These are phyloP conservation scores for Fusarium ambrosium DNA, from an alignment of 2,329 filamentous ascomycete genomes.

Conservation along the genomic window DNA sequence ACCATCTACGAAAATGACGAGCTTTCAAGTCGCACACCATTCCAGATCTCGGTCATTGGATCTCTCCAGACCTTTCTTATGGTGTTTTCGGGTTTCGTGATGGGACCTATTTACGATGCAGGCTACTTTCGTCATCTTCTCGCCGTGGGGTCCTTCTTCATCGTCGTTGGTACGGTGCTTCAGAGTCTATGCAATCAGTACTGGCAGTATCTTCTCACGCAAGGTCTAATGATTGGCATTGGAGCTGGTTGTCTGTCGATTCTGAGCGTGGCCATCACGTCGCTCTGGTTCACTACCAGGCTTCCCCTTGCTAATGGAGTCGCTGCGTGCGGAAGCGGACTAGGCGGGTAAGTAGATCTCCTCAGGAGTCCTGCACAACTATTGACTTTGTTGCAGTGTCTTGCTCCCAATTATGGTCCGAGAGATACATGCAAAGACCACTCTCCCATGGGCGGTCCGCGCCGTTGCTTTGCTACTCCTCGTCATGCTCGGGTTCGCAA, in stretches of 20 bases:
- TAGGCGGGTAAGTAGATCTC: conserved; percentile 63
- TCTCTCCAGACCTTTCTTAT: conserved; percentile 42
- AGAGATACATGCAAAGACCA: conserved; percentile 5
- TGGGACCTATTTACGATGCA: conserved; percentile 39
- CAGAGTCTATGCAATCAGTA: conserved; percentile 59
- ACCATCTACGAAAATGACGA: conserved; percentile 41
- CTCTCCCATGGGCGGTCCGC: conserved; percentile 25
- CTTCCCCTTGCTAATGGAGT: conserved; percentile 84
- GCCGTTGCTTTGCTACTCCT: conserved; percentile 31
- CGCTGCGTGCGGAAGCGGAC: conserved; percentile 77
- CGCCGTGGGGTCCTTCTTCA: conserved; percentile 23
- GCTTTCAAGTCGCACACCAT: conserved; percentile 13
- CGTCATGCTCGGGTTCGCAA: conserved; percentile 12
- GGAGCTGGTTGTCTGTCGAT: conserved; percentile 84
- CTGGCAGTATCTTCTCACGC: conserved; percentile 85
- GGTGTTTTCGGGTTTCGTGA: conserved; percentile 41
- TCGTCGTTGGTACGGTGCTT: conserved; percentile 34
- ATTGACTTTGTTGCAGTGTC: conserved; percentile 9
- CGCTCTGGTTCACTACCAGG: conserved; percentile 80
- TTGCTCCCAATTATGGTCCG: conserved; percentile 40
- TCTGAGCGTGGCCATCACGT: conserved; percentile 79
- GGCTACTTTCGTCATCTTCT: conserved; percentile 40
- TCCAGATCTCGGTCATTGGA: conserved; percentile 42
- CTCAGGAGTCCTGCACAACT: fast-evolving
- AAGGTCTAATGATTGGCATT: conserved; percentile 78